These are phyloP conservation scores for Cyclospora cayetanensis DNA, from an alignment of 169 alveolate genomes.

Conservation along the genomic window DNA sequence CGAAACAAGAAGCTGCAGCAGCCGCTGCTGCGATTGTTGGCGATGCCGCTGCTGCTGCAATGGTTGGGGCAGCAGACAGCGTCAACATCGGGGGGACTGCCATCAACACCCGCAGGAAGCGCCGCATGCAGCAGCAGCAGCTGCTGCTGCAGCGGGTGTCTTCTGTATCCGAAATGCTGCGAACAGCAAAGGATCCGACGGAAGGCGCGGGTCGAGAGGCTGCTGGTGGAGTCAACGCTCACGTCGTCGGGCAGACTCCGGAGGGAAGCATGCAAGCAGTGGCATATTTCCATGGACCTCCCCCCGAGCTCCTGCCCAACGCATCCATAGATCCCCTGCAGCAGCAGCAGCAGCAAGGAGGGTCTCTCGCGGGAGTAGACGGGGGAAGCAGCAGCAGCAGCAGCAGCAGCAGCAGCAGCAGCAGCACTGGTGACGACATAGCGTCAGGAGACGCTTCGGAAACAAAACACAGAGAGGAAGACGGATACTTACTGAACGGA, in stretches of 20 bases:
- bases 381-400: slow-evolving; percentile 23
- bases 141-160: slow-evolving; percentile 24
- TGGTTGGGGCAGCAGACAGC: neutral
- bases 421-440: neutral
- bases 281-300: neutral
- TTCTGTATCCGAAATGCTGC: too few species aligned
- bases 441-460: neutral
- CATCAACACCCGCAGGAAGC: neutral
- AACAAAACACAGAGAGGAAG: slow-evolving; percentile 2
- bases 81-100: neutral
- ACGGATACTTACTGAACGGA: neutral
- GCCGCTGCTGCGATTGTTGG: neutral
- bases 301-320: slow-evolving; percentile 9
- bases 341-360: neutral
- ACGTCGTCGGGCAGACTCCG: neutral
- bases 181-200: too few species aligned
- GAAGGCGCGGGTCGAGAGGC: too few species aligned
- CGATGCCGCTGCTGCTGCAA: neutral
- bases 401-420: neutral
- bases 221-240: neutral
- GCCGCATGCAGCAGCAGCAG: neutral
- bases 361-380: too few species aligned
- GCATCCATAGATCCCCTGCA: neutral
- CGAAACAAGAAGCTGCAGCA: slow-evolving; percentile 1
- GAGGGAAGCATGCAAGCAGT: neutral